Conservation (phyloP, 805 yeast species). For the Tetrapisispora nanseiensis region DNA sequence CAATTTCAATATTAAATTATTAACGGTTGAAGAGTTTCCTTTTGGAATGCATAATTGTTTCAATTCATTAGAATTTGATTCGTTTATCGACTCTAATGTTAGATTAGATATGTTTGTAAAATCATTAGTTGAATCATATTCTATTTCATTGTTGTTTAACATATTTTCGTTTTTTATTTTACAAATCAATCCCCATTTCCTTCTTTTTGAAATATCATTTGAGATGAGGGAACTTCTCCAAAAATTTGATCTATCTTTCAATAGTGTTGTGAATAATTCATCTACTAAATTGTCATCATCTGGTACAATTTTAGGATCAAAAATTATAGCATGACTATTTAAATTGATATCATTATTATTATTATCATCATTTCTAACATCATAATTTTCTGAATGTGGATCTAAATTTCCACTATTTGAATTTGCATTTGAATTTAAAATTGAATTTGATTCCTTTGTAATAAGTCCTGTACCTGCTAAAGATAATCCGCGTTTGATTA, state of each 20-base stretch:
- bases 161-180: conserved; percentile 11
- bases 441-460: too few species aligned
- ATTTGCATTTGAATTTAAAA: background rate
- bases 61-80: background rate
- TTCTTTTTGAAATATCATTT: conserved; percentile 13
- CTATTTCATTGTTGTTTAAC: background rate
- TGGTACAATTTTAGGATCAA: conserved; percentile 13
- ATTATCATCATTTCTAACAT: background rate
- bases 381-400: background rate
- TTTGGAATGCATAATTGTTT: too few species aligned
- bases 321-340: background rate
- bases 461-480: conserved; percentile 2
- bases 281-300: conserved; percentile 14
- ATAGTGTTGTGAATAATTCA: conserved; percentile 12
- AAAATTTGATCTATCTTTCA: conserved; percentile 19
- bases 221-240: conserved; percentile 23
- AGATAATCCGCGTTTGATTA: background rate
- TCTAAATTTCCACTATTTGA: background rate
- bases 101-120: background rate
- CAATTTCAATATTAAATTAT: background rate
- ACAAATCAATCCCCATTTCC: conserved; percentile 27
- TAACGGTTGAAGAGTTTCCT: too few species aligned
- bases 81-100: background rate
- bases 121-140: background rate
- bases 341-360: background rate